Evolutionary conservation across 371 early-diverging fungal species (phyloP).

Genomic region (Lichtheimia corymbifera): DNA sequence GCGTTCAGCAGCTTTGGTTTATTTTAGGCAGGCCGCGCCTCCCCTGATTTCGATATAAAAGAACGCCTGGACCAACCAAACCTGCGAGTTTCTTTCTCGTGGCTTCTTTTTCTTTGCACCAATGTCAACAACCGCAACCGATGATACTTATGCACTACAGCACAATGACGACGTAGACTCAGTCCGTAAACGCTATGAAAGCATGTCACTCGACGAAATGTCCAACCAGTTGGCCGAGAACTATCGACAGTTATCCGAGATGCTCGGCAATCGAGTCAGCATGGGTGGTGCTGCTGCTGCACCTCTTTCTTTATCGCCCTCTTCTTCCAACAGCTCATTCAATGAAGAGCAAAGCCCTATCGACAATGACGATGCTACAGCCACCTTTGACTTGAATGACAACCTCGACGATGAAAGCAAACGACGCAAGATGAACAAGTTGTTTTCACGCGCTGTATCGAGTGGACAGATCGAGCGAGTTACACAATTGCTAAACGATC

Average conservation of each 20-base stretch:
- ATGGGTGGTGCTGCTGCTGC: too few species aligned
- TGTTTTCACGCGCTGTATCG: slow-evolving; percentile 65
- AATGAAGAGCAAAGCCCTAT: slow-evolving; percentile 8
- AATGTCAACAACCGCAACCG: slow-evolving; percentile 1
- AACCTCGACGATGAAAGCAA: slow-evolving; percentile 43
- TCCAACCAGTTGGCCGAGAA: slow-evolving; percentile 37
- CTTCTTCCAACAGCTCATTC: slow-evolving; percentile 12
- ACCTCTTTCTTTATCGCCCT: slow-evolving; percentile 12
- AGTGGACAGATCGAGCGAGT: slow-evolving; percentile 95
- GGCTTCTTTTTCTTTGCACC: not conserved
- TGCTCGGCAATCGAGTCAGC: slow-evolving; percentile 28
- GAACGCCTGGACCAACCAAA: too few species aligned
- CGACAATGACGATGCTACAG: slow-evolving; percentile 15
- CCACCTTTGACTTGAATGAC: slow-evolving; percentile 4
- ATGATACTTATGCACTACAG: not conserved
- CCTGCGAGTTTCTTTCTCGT: not conserved
- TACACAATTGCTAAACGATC: slow-evolving; percentile 56
- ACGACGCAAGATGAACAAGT: slow-evolving; percentile 39
- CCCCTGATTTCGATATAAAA: too few species aligned
- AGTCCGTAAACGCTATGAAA: slow-evolving; percentile 37
- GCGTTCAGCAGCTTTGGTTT: too few species aligned
- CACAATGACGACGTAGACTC: slow-evolving; percentile 6
- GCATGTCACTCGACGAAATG: slow-evolving; percentile 43
- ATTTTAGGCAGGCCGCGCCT: too few species aligned
- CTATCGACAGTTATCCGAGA: slow-evolving; percentile 33